phyloP scores from a whole-genome alignment of 495 filamentous ascomycete species.

The Hypoxylon fragiforme region DNA sequence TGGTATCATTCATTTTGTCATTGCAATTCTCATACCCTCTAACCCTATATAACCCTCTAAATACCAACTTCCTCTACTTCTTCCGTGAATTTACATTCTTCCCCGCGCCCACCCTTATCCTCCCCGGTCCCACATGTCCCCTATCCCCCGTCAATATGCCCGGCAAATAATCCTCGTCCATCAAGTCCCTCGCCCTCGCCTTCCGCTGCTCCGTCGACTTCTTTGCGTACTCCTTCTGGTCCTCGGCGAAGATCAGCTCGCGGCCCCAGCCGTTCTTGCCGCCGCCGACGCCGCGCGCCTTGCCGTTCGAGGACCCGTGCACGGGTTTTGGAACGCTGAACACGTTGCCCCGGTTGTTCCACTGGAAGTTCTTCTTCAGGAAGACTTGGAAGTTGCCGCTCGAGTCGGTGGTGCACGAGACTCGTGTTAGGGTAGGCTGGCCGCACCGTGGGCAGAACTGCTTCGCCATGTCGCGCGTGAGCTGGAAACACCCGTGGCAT shows the following conservation, averaged over 20 bases:
- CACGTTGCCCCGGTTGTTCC: constrained; percentile 87
- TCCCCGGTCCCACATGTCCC: constrained; percentile 60
- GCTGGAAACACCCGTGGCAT: constrained; percentile 91
- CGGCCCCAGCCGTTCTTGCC: constrained; percentile 87
- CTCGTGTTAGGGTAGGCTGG: constrained; percentile 80
- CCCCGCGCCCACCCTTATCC: constrained; percentile 81
- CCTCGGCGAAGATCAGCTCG: constrained; percentile 80
- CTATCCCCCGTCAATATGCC: constrained; percentile 81
- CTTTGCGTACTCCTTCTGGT: constrained; percentile 89
- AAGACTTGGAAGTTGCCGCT: constrained; percentile 84
- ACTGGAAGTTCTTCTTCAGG: constrained; percentile 93
- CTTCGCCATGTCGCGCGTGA: constrained; percentile 80
- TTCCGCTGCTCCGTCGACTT: constrained; percentile 65
- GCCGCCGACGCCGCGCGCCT: constrained; percentile 64
- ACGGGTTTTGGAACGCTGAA: constrained; percentile 91
- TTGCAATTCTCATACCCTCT: too few species aligned
- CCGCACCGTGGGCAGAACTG: constrained; percentile 95
- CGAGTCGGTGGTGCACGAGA: constrained; percentile 78
- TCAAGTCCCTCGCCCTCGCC: constrained; percentile 74
- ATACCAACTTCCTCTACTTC: constrained; percentile 38
- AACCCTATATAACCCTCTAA: too few species aligned
- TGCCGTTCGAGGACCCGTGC: constrained; percentile 77
- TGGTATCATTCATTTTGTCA: too few species aligned
- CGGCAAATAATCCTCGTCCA: constrained; percentile 94
- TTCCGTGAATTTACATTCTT: constrained; percentile 84